A percentile compares a stretch with the other conserved stretches of the same genome.
Conservation (phyloP, 106 monocot species). For the Acanthochlamys bracteata region DNA sequence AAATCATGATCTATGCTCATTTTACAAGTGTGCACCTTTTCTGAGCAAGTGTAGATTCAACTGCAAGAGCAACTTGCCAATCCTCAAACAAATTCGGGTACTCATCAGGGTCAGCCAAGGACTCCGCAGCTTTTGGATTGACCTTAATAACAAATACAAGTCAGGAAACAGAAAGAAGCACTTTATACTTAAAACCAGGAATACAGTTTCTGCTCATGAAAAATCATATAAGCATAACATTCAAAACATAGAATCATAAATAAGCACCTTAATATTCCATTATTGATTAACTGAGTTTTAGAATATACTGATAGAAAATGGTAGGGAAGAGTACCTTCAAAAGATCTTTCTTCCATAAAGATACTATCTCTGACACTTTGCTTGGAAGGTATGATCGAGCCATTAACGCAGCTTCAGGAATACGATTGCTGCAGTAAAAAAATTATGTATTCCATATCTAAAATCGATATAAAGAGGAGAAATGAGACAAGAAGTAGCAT, state of each 20-base stretch:
- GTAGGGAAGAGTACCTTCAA: constrained; percentile 50
- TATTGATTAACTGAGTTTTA: too few relatives aligned
- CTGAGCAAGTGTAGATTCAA: constrained; percentile 48
- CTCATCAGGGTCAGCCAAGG: constrained; percentile 87
- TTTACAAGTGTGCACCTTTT: too few relatives aligned
- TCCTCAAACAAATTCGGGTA: constrained; percentile 93
- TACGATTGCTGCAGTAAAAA: constrained; percentile 56
- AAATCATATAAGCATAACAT: too few relatives aligned
- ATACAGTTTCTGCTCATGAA: too few relatives aligned
- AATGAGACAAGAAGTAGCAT: not conserved
- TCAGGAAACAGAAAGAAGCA: too few relatives aligned
- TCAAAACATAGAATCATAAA: too few relatives aligned
- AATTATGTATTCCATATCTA: not conserved
- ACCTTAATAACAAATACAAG: constrained; percentile 48
- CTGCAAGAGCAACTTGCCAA: constrained; percentile 81
- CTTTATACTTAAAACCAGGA: too few relatives aligned
- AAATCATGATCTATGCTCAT: too few relatives aligned
- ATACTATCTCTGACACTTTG: constrained; percentile 83
- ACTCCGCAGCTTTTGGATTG: constrained; percentile 92
- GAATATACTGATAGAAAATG: too few relatives aligned
- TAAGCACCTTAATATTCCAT: too few relatives aligned
- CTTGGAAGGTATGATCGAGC: constrained; percentile 89
- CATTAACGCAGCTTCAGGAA: constrained; percentile 95
- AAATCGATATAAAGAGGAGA: too few relatives aligned
- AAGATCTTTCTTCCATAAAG: constrained; percentile 80